Evolutionary conservation across 2,329 filamentous ascomycete species (phyloP).

Genomic region (Colletotrichum simmondsii): DNA sequence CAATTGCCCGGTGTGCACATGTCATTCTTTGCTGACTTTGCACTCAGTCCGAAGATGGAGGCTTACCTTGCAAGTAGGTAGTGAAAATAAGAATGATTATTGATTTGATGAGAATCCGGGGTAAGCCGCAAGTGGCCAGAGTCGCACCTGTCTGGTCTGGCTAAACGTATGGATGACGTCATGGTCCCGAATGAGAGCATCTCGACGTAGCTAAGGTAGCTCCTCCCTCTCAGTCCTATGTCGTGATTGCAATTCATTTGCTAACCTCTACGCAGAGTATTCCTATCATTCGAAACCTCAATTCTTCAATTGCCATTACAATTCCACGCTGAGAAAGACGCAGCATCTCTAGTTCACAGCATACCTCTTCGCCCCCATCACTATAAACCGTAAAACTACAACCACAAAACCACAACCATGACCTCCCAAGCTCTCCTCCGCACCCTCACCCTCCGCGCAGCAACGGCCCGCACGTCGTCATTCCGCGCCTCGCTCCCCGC

Average conservation of each 20-base stretch:
- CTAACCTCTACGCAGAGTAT: neutral
- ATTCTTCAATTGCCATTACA: neutral
- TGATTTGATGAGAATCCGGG: slow-evolving; percentile 5
- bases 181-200: neutral
- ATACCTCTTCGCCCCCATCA: too few relatives aligned
- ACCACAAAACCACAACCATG: slow-evolving; percentile 17
- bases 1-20: neutral
- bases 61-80: neutral
- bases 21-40: neutral
- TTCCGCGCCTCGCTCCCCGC: neutral
- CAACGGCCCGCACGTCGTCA: neutral
- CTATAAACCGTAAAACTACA: neutral
- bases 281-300: too few relatives aligned
- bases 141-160: neutral
- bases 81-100: slow-evolving; percentile 15
- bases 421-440: slow-evolving; percentile 20
- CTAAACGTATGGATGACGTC: slow-evolving; percentile 30
- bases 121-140: slow-evolving; percentile 3
- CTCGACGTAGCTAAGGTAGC: slow-evolving; percentile 2
- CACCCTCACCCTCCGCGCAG: slow-evolving; percentile 4
- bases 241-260: neutral
- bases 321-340: neutral
- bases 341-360: neutral
- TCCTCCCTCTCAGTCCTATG: neutral
- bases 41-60: neutral